A percentile compares a stretch with the other conserved stretches of the same genome.
These are phyloP conservation scores for Trichosporon asahii DNA, from an alignment of 1,284 basidiomycete species.

Conservation along the genomic window DNA sequence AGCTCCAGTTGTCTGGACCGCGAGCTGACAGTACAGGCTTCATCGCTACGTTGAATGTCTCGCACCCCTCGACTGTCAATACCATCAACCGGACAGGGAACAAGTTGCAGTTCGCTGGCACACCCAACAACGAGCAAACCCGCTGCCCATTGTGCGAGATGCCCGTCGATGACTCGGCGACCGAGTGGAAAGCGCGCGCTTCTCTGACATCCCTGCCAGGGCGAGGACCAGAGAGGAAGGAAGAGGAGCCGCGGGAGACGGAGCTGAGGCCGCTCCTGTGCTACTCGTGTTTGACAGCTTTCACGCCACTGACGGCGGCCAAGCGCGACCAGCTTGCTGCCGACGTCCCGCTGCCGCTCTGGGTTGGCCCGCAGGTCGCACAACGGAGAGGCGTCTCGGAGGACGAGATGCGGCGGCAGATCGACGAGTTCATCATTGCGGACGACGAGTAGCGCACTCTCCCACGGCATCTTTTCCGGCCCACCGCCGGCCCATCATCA, in stretches of 20 bases:
- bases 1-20: no score
- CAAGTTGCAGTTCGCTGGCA: constrained; percentile 71
- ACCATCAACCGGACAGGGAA: constrained; percentile 78
- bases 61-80: constrained; percentile 85
- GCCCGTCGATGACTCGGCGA: constrained; percentile 67
- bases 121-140: constrained; percentile 45
- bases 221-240: constrained; percentile 15
- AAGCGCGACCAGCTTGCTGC: constrained; percentile 14
- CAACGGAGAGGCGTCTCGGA: constrained; percentile 22
- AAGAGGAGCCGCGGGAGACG: not conserved
- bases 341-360: constrained; percentile 36
- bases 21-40: constrained; percentile 62
- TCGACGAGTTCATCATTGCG: constrained; percentile 36
- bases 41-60: constrained; percentile 70
- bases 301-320: constrained; percentile 53
- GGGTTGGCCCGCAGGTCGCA: constrained; percentile 31
- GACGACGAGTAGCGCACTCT: constrained; percentile 3
- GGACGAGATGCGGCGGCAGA: constrained; percentile 35
- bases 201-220: constrained; percentile 62
- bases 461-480: no score
- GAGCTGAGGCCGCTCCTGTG: constrained; percentile 60
- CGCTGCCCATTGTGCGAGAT: constrained; percentile 68
- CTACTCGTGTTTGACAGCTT: constrained; percentile 68
- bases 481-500: not conserved
- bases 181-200: constrained; percentile 69